Percentiles rank a stretch among this genome's conserved stretches.
Evolutionary conservation across 495 filamentous ascomycete genomes (phyloP).

Genomic region (Neurospora sp.): DNA sequence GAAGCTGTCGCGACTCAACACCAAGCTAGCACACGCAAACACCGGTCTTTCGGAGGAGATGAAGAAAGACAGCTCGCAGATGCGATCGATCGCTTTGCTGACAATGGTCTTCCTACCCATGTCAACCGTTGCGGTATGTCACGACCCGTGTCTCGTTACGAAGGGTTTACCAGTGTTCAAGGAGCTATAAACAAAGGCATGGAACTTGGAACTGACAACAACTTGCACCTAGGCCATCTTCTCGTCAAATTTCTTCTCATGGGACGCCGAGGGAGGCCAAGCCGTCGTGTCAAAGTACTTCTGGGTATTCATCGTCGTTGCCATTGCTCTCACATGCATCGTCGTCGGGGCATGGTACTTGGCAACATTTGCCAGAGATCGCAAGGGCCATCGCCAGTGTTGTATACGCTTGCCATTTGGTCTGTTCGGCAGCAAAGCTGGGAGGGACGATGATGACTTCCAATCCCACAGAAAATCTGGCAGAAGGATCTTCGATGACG

Average conservation of each 20-base stretch:
- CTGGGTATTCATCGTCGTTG: not conserved
- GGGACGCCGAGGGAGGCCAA: not conserved
- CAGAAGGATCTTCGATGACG: not conserved
- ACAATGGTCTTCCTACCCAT: slow-evolving; percentile 20
- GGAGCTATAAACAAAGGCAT: not conserved
- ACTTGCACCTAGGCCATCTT: not conserved
- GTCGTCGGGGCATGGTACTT: not conserved
- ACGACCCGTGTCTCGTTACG: not conserved
- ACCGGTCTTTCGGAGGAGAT: not conserved
- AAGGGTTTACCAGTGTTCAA: not conserved
- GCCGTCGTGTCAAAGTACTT: not conserved
- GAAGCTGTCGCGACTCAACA: not conserved
- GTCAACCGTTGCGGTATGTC: not conserved
- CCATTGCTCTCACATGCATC: not conserved
- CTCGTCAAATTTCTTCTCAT: not conserved
- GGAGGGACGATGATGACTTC: not conserved
- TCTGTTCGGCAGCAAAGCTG: not conserved
- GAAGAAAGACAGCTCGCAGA: slow-evolving; percentile 17
- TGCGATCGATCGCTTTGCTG: slow-evolving; percentile 21
- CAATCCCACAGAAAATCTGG: not conserved
- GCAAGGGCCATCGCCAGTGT: not conserved
- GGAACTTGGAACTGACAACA: not conserved
- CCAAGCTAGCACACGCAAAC: not conserved
- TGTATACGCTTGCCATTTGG: not conserved
- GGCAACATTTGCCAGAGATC: not conserved